Conservation (phyloP, 441 rosid genomes). For the Eruca vesicaria region DNA sequence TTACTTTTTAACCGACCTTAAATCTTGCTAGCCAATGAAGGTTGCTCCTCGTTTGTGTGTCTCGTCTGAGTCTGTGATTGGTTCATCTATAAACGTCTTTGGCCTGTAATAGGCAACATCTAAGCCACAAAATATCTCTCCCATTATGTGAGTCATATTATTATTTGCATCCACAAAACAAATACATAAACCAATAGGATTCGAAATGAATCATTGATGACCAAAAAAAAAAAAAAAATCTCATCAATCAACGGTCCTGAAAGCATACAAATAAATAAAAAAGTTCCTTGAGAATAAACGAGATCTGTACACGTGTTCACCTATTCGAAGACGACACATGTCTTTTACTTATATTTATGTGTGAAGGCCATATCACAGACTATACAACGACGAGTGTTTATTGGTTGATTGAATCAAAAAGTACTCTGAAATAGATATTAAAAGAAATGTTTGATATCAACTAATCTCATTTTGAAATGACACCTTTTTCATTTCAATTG, state of each 20-base stretch:
- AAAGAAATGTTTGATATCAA: conserved; percentile 22
- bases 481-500: background rate
- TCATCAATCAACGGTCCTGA: conserved; percentile 31
- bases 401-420: conserved; percentile 29
- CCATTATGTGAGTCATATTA: conserved; percentile 15
- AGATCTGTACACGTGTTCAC: conserved; percentile 22
- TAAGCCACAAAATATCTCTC: conserved; percentile 23
- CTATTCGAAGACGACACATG: conserved; percentile 32
- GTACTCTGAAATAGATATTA: background rate
- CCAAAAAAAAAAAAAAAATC: too few relatives aligned
- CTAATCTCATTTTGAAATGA: conserved; percentile 18
- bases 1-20: conserved; percentile 19
- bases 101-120: conserved; percentile 26
- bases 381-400: conserved; percentile 27
- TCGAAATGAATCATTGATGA: too few relatives aligned
- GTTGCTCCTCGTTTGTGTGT: conserved; percentile 32
- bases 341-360: conserved; percentile 8
- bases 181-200: background rate
- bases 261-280: background rate
- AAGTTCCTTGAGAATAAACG: conserved; percentile 19
- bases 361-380: background rate
- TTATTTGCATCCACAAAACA: conserved; percentile 9
- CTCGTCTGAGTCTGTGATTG: conserved; percentile 29
- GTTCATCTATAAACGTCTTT: conserved; percentile 7
- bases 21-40: conserved; percentile 30